Evolutionary conservation across 192 early-diverging fungal species (phyloP), one percentile per base, ranked within the genome.

Genomic region (Thoreauomyces humboldtii): DNA sequence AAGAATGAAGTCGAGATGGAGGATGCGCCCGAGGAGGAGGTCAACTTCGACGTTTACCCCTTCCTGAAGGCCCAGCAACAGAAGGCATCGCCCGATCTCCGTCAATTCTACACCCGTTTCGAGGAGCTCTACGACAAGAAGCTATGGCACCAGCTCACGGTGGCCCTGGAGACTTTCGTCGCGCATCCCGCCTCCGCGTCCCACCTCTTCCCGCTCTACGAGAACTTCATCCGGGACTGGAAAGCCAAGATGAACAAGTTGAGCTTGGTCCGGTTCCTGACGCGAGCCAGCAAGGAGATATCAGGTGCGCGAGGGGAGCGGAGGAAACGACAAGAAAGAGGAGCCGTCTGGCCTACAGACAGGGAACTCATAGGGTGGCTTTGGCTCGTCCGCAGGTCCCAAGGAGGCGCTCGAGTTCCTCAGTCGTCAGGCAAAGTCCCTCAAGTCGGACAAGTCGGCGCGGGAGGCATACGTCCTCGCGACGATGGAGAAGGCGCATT

Each of bases 121-220:
- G 93, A 93, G 58, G 91, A 93, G 47, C 79, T 95, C 22, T 94
- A 98, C 70, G 97, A 98, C 75, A 78, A 86, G 69, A 99, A 97
- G 94, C 83, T 99, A 56, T 99, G 95, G 95, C 97, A 99, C 71
- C 97, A 99, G 73, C 81, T 99, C 52, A 98, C 96, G 25, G 46
- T 87, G 36, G 78, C 77, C 33, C 79, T 98, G 1, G 79, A 91
- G 42, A 82, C 84, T 47, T 95, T 95, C 65, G 86, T 93, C 61
- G 82, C 79, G 61, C 73, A 86, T 19, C 91, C 92, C 24, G 81
- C 82, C 27, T 89, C 96, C 6, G 84, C 81, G 50, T 76, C 87
- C 9, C 86, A 83, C 72, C 87, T 94, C 48, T 79, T 96, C 29
- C 80, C 84, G 9, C 57, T 99, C 36, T 98, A 92, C 75, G 84